Percentiles rank a stretch among this genome's conserved stretches.
Conservation (phyloP, 2,329 filamentous ascomycete species). For the Colletotrichum liaoningense region DNA sequence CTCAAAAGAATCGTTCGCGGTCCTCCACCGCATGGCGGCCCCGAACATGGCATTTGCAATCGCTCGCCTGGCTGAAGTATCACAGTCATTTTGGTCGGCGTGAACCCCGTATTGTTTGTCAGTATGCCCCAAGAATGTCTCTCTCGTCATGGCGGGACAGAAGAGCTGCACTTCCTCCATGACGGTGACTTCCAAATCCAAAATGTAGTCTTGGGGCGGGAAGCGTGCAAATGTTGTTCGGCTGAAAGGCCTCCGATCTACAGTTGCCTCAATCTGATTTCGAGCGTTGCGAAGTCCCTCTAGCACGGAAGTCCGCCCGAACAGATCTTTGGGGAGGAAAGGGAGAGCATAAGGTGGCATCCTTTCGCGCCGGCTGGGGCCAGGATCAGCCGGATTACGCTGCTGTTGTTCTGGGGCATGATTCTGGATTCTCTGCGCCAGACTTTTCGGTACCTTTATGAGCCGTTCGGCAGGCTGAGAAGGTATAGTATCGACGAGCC, state of each 20-base stretch:
- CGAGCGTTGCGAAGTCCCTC: background rate
- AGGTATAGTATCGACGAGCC: no score
- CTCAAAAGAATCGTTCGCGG: constrained; percentile 20
- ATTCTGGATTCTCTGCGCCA: background rate
- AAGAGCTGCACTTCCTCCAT: constrained; percentile 18
- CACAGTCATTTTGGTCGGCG: background rate
- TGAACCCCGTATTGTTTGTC: constrained; percentile 4
- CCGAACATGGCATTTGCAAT: constrained; percentile 21
- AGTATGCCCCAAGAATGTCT: constrained; percentile 1
- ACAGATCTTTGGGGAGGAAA: background rate
- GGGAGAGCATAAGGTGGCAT: background rate
- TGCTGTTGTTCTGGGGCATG: background rate
- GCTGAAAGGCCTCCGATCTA: background rate
- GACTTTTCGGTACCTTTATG: background rate
- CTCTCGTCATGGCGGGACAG: constrained; percentile 11
- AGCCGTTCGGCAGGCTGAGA: background rate
- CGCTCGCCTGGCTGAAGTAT: constrained; percentile 11
- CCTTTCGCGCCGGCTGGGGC: background rate
- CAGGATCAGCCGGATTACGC: background rate
- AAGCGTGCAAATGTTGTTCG: background rate
- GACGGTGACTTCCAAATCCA: constrained; percentile 10
- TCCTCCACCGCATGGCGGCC: constrained; percentile 13
- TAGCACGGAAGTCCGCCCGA: background rate
- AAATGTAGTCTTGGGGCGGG: constrained; percentile 6
- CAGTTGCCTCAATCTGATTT: background rate